Evolutionary conservation across 78 protist species (phyloP).

Genomic region (Anaeramoeba flamelloides): DNA sequence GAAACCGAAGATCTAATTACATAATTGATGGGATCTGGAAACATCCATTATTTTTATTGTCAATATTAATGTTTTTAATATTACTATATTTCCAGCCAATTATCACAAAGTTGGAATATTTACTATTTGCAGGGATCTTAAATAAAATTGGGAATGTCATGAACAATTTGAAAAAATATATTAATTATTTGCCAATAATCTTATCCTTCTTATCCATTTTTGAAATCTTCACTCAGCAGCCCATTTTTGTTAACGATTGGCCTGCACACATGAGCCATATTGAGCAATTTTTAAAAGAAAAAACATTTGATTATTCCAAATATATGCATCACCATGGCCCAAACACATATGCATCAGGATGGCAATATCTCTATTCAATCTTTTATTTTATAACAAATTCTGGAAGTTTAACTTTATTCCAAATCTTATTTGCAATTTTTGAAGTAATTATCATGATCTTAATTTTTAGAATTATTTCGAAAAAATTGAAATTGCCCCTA

Average conservation of each 20-base stretch:
- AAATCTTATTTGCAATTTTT: slow-evolving; percentile 26
- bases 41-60: too few species aligned
- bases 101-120: too few species aligned
- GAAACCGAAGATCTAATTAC: too few species aligned
- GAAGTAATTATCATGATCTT: slow-evolving; percentile 19
- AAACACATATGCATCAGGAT: slow-evolving; percentile 35
- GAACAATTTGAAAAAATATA: too few species aligned
- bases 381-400: slow-evolving; percentile 3
- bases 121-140: too few species aligned
- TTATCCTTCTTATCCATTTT: slow-evolving; percentile 19
- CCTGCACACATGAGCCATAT: slow-evolving; percentile 41
- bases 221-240: slow-evolving; percentile 18
- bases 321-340: slow-evolving; percentile 48
- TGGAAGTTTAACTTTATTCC: slow-evolving; percentile 22
- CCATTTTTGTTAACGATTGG: slow-evolving; percentile 38
- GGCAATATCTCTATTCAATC: slow-evolving; percentile 12
- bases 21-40: too few species aligned
- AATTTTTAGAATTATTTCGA: too few species aligned
- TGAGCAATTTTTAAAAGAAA: slow-evolving; percentile 18
- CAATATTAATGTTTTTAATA: too few species aligned
- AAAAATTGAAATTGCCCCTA: slow-evolving; percentile 9
- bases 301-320: too few species aligned
- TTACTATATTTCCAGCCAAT: too few species aligned
- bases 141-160: too few species aligned
- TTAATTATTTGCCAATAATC: too few species aligned